Percentiles rank a stretch among this genome's conserved stretches.
Conservation (phyloP, 73 alveolate genomes). For the Tetrahymena elliotti region DNA sequence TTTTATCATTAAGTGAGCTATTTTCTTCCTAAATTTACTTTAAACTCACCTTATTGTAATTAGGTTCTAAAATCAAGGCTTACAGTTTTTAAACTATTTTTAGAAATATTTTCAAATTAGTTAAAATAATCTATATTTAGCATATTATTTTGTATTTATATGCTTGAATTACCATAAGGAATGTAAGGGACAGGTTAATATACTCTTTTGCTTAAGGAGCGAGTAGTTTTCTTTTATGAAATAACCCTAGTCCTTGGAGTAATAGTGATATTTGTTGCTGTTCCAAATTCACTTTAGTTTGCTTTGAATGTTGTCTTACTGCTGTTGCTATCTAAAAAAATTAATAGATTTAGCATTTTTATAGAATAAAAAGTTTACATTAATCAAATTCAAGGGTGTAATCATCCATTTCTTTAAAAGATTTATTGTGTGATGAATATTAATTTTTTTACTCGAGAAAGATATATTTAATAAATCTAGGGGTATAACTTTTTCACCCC, state of each 20-base stretch:
- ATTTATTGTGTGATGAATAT: background rate
- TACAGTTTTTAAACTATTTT: background rate
- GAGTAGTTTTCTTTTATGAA: background rate
- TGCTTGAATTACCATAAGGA: background rate
- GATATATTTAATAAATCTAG: background rate
- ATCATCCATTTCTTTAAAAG: background rate
- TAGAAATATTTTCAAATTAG: background rate
- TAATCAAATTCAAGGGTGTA: background rate
- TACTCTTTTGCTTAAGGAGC: background rate
- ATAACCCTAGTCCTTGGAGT: background rate
- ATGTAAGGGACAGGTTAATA: background rate
- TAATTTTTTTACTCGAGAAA: background rate
- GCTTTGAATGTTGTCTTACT: background rate
- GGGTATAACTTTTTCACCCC: background rate
- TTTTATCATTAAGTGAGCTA: background rate
- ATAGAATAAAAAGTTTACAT: background rate
- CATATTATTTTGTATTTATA: background rate
- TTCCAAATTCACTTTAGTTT: background rate
- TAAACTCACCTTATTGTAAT: background rate
- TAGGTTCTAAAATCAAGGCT: background rate
- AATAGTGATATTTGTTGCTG: background rate
- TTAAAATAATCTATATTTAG: background rate
- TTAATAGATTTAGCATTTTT: background rate
- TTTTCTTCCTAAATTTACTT: background rate
- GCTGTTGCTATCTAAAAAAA: background rate